These are phyloP conservation scores for Hygrocybe punicea DNA, from an alignment of 768 basidiomycete genomes.

Conservation along the genomic window DNA sequence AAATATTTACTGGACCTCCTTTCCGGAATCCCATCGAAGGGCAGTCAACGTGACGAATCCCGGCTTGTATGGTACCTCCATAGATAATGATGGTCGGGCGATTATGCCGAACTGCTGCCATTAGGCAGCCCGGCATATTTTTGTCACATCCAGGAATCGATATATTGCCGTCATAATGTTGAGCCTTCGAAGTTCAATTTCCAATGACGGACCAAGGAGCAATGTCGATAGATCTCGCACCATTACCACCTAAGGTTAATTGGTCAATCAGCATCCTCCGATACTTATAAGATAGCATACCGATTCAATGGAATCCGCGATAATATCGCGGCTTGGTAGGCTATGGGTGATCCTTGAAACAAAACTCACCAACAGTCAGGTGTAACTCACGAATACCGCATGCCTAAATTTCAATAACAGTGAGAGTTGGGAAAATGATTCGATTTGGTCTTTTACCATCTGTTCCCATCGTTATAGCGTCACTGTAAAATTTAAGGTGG, in stretches of 20 bases:
- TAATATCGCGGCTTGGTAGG: constrained; percentile 82
- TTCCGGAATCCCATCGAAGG: constrained; percentile 71
- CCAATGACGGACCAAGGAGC: neutral
- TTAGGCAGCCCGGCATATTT: constrained; percentile 88
- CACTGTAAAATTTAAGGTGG: constrained; percentile 40
- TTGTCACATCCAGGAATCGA: constrained; percentile 88
- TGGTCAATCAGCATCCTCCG: neutral
- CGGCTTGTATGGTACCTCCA: constrained; percentile 80
- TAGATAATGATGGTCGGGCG: constrained; percentile 86
- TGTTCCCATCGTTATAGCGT: constrained; percentile 88
- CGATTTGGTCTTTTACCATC: constrained; percentile 51
- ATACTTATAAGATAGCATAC: constrained; percentile 35
- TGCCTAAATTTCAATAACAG: constrained; percentile 47
- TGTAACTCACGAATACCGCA: constrained; percentile 74
- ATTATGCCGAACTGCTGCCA: constrained; percentile 84
- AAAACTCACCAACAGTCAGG: neutral
- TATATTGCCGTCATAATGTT: constrained; percentile 87
- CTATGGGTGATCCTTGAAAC: constrained; percentile 34
- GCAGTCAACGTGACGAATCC: constrained; percentile 74
- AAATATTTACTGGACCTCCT: constrained; percentile 82
- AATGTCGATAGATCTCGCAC: constrained; percentile 29
- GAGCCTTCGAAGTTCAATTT: constrained; percentile 48
- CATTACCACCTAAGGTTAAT: constrained; percentile 48
- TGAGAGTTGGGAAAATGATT: neutral
- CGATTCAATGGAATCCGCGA: constrained; percentile 86